These are phyloP conservation scores for Carex pumila DNA, from an alignment of 176 grass and related monocot species.

Conservation along the genomic window DNA sequence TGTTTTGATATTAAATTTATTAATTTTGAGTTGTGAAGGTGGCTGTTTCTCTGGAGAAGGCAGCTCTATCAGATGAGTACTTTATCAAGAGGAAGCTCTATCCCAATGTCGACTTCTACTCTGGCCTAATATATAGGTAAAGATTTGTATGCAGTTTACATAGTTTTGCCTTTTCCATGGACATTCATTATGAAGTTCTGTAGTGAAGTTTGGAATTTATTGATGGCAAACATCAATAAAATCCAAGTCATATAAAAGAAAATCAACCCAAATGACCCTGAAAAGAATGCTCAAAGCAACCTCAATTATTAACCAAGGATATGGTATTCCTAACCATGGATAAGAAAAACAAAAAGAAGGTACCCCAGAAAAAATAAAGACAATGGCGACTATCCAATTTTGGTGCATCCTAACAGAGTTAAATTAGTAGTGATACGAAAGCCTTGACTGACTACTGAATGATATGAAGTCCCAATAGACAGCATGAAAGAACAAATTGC, in stretches of 20 bases:
- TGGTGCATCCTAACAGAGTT: background rate
- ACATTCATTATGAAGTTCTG: background rate
- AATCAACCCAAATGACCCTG: background rate
- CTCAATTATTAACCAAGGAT: background rate
- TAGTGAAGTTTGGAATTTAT: background rate
- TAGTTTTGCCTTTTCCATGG: background rate
- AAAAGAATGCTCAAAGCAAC: background rate
- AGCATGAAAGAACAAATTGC: background rate
- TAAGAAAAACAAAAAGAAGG: background rate
- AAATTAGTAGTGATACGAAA: background rate
- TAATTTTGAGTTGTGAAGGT: constrained; percentile 44
- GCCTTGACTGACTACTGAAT: background rate
- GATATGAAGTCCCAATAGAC: background rate
- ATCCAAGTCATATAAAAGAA: background rate
- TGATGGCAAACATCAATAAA: background rate
- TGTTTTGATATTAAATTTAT: background rate
- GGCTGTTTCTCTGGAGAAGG: constrained; percentile 88
- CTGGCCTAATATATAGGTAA: constrained; percentile 94
- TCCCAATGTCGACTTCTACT: constrained; percentile 99
- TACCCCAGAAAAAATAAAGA: background rate
- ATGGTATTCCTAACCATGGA: background rate
- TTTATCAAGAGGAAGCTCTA: constrained; percentile 97
- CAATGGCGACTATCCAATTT: background rate
- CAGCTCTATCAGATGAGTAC: constrained; percentile 88
- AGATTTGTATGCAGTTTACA: background rate